phyloP scores from a whole-genome alignment of 305 asterid genomes.

The Fraxinus greggii region DNA sequence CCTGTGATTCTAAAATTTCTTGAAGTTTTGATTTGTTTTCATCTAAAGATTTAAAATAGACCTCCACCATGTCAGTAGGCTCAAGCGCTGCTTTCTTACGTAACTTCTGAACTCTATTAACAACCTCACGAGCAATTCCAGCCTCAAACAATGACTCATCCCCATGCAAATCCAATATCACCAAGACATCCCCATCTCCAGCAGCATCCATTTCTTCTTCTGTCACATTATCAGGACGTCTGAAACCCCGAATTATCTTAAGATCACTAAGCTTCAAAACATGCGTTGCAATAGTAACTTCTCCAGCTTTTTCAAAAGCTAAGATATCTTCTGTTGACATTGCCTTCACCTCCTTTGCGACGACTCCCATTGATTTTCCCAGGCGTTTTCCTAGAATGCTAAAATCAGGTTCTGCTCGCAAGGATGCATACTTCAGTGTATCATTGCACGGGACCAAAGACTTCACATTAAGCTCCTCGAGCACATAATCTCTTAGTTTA shows the following conservation, averaged over 20 bases:
- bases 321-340: conserved; percentile 80
- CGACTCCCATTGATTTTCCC: conserved; percentile 85
- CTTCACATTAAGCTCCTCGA: conserved; percentile 86
- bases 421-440: conserved; percentile 75
- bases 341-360: conserved; percentile 71
- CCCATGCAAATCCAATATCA: conserved; percentile 65
- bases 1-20: conserved; percentile 62
- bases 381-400: conserved; percentile 78
- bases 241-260: conserved; percentile 78
- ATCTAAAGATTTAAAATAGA: conserved; percentile 69
- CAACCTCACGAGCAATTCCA: conserved; percentile 94
- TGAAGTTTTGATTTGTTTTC: conserved; percentile 35
- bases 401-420: conserved; percentile 95
- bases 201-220: conserved; percentile 85
- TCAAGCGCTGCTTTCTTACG: conserved; percentile 90
- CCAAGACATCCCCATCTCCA: conserved; percentile 97
- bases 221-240: conserved; percentile 60
- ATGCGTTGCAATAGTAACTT: conserved; percentile 50
- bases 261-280: conserved; percentile 71
- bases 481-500: conserved; percentile 78
- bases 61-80: conserved; percentile 82
- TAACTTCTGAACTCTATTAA: conserved; percentile 84
- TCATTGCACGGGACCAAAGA: conserved; percentile 77
- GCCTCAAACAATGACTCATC: conserved; percentile 78
- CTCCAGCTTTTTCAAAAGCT: conserved; percentile 85